phyloP scores from a whole-genome alignment of 805 yeast genomes.

The Kodamaea kakaduensis region DNA sequence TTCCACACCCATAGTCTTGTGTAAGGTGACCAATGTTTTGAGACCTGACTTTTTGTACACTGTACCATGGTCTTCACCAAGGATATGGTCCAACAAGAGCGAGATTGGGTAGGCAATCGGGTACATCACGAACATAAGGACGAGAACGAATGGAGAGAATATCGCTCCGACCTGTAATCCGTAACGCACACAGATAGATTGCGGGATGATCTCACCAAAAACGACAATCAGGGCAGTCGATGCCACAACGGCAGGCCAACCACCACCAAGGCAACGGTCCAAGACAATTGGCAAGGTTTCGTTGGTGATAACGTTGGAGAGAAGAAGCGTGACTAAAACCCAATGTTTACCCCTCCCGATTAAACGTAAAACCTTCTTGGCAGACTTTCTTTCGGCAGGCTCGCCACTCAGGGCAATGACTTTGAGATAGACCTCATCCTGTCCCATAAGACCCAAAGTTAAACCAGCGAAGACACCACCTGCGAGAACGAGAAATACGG shows the following conservation, averaged over 20 bases:
- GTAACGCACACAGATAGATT: constrained; percentile 85
- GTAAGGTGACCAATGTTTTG: constrained; percentile 89
- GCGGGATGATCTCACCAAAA: constrained; percentile 96
- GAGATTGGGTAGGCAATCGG: constrained; percentile 94
- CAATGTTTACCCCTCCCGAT: constrained; percentile 89
- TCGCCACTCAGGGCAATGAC: constrained; percentile 91
- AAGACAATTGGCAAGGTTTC: constrained; percentile 92
- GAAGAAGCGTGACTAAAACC: constrained; percentile 84
- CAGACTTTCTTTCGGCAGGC: constrained; percentile 58
- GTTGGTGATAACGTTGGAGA: constrained; percentile 87
- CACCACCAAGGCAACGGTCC: constrained; percentile 92
- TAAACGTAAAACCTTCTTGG: constrained; percentile 66
- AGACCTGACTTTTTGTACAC: constrained; percentile 89
- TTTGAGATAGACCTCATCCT: constrained; percentile 90
- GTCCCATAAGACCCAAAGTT: constrained; percentile 97
- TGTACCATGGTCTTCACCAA: constrained; percentile 97
- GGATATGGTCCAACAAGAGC: constrained; percentile 65
- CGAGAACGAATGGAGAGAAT: constrained; percentile 82
- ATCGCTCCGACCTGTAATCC: constrained; percentile 89
- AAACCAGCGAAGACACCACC: constrained; percentile 94
- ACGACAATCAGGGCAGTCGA: constrained; percentile 92
- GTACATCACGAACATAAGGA: constrained; percentile 82
- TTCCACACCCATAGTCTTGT: constrained; percentile 93
- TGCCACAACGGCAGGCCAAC: constrained; percentile 92
- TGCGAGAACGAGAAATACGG: constrained; percentile 59